Base-by-base conservation (phyloP, 768 basidiomycete genomes). In the Boletus vermiculosoides region DNA sequence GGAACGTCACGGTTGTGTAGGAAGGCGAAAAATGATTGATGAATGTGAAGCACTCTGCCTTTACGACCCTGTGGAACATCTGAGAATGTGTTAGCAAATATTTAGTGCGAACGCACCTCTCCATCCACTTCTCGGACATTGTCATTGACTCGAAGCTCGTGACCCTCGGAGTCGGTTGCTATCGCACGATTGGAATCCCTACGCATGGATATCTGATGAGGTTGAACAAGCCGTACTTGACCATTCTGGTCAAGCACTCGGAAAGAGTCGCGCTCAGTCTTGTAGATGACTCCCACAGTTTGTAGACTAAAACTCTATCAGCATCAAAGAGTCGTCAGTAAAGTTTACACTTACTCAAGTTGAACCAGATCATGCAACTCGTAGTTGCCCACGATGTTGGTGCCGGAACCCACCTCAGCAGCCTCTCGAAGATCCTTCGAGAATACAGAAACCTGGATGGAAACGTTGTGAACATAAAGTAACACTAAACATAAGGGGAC, bases 301-400 rank as follows among this genome's bases (percentile, higher is more conserved):
- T 94, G 91, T 31, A 85, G 81, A 72, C 94, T 98, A 63, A 28
- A 30, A 45, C 16, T 37, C 11, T 41, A 66, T 62, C 56, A 61
- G 60, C 41, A 56, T 23, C 54, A 60, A 39, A 45, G 52, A 16
- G 16, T 22, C 10, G 20, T 42, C 34, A 45, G 12, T 25, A 39
- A 44, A 45, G 4, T 47, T 4, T 13, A 16, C 36, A 81, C 93
- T 63, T 71, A 96, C 94, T 98, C 96, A 16, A 99, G 82, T 77
- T 96, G 94, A 34, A 99, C 94, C 56, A 99, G 76, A 69, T 99
- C 96, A 67, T 99, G 97, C 41, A 98, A 73, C 70, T 98, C 96
- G 67, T 95, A 98, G 65, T 95, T 87, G 30, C 94, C 95, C 33
- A 94, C 87, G 41, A 88, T 80, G 64, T 94, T 94, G 10, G 91